A percentile compares a stretch with the other conserved stretches of the same genome.
phyloP scores from a whole-genome alignment of 2,329 filamentous ascomycete genomes.

The Chrysoporthe cubensis region DNA sequence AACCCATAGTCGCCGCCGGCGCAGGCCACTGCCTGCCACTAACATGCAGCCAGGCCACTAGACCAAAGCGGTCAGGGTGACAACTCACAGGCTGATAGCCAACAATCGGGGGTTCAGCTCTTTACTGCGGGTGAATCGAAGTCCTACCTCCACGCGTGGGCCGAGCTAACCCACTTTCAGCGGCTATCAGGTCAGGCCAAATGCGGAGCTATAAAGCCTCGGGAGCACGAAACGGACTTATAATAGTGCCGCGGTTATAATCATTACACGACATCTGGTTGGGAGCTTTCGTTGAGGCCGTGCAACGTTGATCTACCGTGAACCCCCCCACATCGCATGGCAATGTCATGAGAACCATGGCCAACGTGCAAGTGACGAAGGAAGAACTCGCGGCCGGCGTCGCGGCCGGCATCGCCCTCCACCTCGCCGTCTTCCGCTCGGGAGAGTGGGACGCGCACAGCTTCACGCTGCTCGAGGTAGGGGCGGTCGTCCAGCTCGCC shows the following conservation, averaged over 20 bases:
- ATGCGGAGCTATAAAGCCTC: slow-evolving; percentile 1
- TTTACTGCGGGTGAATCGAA: background rate
- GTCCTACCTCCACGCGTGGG: too few relatives aligned
- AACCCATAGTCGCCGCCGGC: too few relatives aligned
- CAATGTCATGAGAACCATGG: background rate
- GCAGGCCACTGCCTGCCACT: too few relatives aligned
- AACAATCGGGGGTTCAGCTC: background rate
- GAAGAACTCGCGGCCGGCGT: slow-evolving; percentile 16
- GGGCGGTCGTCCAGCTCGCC: background rate
- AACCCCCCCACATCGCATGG: background rate
- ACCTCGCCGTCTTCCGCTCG: slow-evolving; percentile 14
- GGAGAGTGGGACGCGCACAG: slow-evolving; percentile 24
- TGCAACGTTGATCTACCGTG: background rate
- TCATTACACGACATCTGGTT: background rate
- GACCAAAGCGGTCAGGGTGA: background rate
- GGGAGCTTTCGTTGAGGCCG: too few relatives aligned
- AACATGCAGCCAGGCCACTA: too few relatives aligned
- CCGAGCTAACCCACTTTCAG: background rate
- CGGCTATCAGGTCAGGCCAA: background rate
- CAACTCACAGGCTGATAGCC: background rate
- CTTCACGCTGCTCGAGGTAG: slow-evolving; percentile 22
- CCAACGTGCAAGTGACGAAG: slow-evolving; percentile 2
- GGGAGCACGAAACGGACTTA: background rate
- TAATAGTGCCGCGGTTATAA: background rate
- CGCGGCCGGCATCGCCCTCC: slow-evolving; percentile 16